Evolutionary conservation across 345 rosid species (phyloP).

Genomic region (Citrus sp.): DNA sequence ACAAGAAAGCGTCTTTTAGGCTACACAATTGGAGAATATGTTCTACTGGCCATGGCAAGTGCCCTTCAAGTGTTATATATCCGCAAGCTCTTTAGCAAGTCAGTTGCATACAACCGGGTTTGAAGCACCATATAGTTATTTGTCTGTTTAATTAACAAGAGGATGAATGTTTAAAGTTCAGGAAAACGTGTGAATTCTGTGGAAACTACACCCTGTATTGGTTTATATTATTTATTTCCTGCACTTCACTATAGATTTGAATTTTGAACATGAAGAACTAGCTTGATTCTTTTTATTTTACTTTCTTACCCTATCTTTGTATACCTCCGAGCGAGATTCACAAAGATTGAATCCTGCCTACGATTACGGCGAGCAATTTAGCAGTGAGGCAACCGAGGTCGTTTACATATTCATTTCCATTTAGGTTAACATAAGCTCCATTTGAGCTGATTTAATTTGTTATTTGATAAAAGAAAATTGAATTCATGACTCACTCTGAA

Average conservation of each 20-base stretch:
- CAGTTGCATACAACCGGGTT: constrained; percentile 86
- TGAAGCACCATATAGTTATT: constrained; percentile 26
- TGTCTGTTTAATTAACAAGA: constrained; percentile 6
- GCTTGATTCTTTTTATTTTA: neutral
- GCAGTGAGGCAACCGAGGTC: no score
- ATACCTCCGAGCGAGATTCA: no score
- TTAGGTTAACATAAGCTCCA: no score
- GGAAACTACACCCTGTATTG: neutral
- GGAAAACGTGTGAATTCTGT: neutral
- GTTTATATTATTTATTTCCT: constrained; percentile 10
- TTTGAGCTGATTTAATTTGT: no score
- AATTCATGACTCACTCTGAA: no score
- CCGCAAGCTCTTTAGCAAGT: constrained; percentile 95
- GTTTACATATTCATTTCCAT: no score
- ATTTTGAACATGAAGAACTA: neutral
- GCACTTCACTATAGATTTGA: neutral
- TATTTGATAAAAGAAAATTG: no score
- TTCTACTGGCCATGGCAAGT: constrained; percentile 65
- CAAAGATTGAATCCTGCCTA: no score
- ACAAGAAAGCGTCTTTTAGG: constrained; percentile 77
- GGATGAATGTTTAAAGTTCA: constrained; percentile 3
- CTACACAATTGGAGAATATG: constrained; percentile 80
- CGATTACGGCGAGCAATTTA: no score
- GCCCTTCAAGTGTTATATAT: constrained; percentile 73
- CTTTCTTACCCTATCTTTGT: neutral